A percentile compares a stretch with the other conserved stretches of the same genome.
phyloP scores from a whole-genome alignment of 345 rosid genomes.

The Rhodamnia argentea region DNA sequence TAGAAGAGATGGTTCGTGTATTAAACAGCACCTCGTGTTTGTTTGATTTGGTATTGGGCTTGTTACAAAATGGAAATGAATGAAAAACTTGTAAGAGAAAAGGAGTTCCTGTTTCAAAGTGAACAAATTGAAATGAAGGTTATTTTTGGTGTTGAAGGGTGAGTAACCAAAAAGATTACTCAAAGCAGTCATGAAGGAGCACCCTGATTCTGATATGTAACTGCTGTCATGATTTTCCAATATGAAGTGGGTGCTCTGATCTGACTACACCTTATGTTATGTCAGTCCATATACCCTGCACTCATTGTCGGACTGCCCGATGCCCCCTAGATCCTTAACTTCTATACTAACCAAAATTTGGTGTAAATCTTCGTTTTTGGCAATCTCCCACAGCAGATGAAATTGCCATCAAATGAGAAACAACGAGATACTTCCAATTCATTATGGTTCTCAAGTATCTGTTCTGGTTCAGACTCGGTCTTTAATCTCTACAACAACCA shows the following conservation, averaged over 20 bases:
- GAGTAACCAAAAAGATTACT: background rate
- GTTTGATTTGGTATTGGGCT: background rate
- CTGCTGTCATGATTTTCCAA: background rate
- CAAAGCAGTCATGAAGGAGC: background rate
- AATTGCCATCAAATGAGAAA: background rate
- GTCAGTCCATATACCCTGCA: background rate
- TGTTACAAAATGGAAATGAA: background rate
- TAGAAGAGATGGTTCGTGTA: background rate
- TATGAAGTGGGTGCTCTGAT: background rate
- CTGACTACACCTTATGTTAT: background rate
- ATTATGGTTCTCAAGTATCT: background rate
- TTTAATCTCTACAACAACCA: background rate
- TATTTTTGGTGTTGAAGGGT: background rate
- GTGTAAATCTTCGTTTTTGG: too few species aligned
- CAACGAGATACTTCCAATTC: background rate
- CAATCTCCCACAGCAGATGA: background rate
- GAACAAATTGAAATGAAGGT: background rate
- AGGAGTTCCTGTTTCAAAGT: background rate
- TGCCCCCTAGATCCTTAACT: background rate
- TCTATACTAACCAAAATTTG: too few species aligned
- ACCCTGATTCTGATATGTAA: background rate
- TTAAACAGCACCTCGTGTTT: background rate
- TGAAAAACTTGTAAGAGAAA: background rate
- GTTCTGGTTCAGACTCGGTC: background rate
- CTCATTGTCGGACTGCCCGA: fast-evolving